phyloP scores from a whole-genome alignment of 106 monocot genomes.

The Posidonia australis region DNA sequence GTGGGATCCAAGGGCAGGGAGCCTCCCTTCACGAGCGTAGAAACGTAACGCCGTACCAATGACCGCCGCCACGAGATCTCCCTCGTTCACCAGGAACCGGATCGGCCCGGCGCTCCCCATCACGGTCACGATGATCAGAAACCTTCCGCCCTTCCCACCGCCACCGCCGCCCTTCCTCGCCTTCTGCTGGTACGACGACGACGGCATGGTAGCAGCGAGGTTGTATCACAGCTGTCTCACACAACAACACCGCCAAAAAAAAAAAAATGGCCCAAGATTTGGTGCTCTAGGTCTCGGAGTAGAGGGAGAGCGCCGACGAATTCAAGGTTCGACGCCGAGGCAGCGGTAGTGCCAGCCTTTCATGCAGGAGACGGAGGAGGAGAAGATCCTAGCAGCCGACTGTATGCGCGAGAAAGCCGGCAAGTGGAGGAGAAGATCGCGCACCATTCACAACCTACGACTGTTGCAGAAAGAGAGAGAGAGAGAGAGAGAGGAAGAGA shows the following conservation, averaged over 20 bases:
- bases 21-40: slow-evolving; percentile 59
- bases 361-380: slow-evolving; percentile 14
- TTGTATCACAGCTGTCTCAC: no score
- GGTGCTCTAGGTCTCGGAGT: no score
- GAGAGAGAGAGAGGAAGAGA: background rate
- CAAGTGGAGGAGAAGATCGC: background rate
- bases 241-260: background rate
- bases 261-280: background rate
- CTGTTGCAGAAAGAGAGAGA: background rate
- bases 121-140: slow-evolving; percentile 60
- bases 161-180: background rate
- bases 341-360: slow-evolving; percentile 27
- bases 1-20: slow-evolving; percentile 61
- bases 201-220: no score
- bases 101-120: slow-evolving; percentile 66
- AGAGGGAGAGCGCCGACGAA: background rate
- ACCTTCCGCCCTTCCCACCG: slow-evolving; percentile 7
- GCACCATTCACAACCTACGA: background rate
- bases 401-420: no score
- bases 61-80: slow-evolving; percentile 42
- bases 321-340: slow-evolving; percentile 25
- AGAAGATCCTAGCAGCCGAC: background rate
- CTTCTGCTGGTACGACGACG: no score
- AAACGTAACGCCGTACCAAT: slow-evolving; percentile 34
- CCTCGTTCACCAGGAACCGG: slow-evolving; percentile 48